Conservation (phyloP, 371 early-diverging fungal genomes). For the Dentiscutata heterogama region DNA sequence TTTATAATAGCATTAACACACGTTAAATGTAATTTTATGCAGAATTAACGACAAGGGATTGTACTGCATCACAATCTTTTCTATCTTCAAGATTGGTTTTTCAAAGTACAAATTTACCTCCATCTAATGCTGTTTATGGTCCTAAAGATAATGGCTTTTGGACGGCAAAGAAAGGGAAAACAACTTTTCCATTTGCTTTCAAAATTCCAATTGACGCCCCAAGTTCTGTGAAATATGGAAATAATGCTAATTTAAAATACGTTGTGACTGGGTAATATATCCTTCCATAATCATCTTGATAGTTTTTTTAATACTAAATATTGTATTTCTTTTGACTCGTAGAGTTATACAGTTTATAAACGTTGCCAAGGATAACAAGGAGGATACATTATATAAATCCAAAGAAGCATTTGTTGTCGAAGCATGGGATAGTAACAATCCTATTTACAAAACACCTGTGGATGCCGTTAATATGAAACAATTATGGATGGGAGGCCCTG, state of each 20-base stretch:
- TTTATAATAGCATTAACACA: background rate
- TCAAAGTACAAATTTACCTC: slow-evolving; percentile 64
- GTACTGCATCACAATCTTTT: slow-evolving; percentile 61
- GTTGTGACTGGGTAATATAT: slow-evolving; percentile 63
- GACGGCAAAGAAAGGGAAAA: slow-evolving; percentile 68
- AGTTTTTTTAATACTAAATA: background rate
- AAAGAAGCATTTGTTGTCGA: slow-evolving; percentile 68
- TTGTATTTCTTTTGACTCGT: slow-evolving; percentile 10
- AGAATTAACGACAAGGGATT: slow-evolving; percentile 62
- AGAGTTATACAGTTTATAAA: slow-evolving; percentile 62
- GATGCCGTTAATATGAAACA: slow-evolving; percentile 56
- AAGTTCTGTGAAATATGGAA: slow-evolving; percentile 61
- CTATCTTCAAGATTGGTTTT: slow-evolving; percentile 62
- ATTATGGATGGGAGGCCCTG: slow-evolving; percentile 60
- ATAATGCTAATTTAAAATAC: slow-evolving; percentile 62
- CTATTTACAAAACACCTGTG: slow-evolving; percentile 51
- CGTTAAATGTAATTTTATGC: background rate
- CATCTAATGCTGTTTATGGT: slow-evolving; percentile 65
- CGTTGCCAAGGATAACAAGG: slow-evolving; percentile 48
- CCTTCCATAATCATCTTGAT: background rate
- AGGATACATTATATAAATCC: slow-evolving; percentile 60
- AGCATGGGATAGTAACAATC: slow-evolving; percentile 59
- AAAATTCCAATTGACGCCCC: slow-evolving; percentile 64
- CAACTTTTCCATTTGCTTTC: slow-evolving; percentile 70
- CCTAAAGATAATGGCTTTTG: slow-evolving; percentile 61